These are phyloP conservation scores for Alternaria burnsii DNA, from an alignment of 2,329 filamentous ascomycete species.

Conservation along the genomic window DNA sequence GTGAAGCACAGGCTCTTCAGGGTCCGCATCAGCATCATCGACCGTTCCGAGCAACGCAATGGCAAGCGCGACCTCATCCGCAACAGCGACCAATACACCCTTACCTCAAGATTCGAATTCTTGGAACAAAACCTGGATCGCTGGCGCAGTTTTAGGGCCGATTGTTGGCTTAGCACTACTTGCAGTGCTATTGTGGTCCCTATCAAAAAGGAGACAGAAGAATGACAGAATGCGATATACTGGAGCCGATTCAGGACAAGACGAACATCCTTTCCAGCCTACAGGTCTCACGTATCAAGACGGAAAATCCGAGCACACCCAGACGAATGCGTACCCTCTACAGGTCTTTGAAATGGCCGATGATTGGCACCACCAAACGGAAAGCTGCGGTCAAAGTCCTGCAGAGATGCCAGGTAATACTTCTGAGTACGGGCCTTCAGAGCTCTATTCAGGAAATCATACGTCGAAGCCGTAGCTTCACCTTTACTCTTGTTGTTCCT, in stretches of 20 bases:
- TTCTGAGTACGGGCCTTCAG: neutral
- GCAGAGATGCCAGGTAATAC: neutral
- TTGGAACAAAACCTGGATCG: too few relatives aligned
- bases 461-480: neutral
- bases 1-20: too few relatives aligned
- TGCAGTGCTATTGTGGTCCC: neutral
- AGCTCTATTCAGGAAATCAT: neutral
- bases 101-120: too few relatives aligned
- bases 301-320: neutral
- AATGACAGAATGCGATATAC: neutral
- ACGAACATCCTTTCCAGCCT: neutral
- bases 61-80: too few relatives aligned
- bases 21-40: too few relatives aligned
- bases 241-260: neutral
- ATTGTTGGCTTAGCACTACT: neutral
- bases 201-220: neutral
- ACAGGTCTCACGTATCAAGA: neutral
- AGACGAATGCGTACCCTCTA: neutral
- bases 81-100: too few relatives aligned
- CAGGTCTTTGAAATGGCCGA: neutral
- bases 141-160: neutral
- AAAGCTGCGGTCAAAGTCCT: neutral
- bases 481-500: neutral
- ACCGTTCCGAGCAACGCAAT: too few relatives aligned
- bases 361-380: neutral